Conservation (phyloP, 1,139 yeast species). For the Candida sp. region DNA sequence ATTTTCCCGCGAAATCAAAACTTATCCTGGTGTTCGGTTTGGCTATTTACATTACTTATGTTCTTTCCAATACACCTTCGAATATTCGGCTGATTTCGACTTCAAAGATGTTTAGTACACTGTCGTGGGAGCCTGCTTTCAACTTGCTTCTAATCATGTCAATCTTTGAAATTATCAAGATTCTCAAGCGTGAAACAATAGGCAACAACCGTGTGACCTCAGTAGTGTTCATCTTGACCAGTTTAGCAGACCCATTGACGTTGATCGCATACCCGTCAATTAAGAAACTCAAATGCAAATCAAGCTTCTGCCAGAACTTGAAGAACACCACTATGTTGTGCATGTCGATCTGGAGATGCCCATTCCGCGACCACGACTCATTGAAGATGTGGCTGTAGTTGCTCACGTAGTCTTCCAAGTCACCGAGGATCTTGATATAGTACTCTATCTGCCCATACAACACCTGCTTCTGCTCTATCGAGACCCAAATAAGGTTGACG, state of each 20-base stretch:
- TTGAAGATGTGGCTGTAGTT: conserved; percentile 35
- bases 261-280: conserved; percentile 36
- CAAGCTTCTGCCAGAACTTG: conserved; percentile 44
- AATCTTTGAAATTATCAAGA: conserved; percentile 31
- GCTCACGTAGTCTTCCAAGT: conserved; percentile 62
- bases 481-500: conserved; percentile 62
- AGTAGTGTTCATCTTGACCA: conserved; percentile 37
- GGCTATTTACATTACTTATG: background rate
- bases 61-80: conserved; percentile 40
- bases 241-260: conserved; percentile 9
- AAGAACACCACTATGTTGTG: conserved; percentile 32
- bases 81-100: conserved; percentile 42
- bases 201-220: conserved; percentile 52
- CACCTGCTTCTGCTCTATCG: conserved; percentile 31
- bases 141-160: conserved; percentile 18
- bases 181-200: conserved; percentile 49
- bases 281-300: conserved; percentile 43
- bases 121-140: conserved; percentile 13
- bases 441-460: conserved; percentile 65
- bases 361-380: conserved; percentile 3
- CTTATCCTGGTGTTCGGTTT: background rate
- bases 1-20: too few species aligned
- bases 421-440: conserved; percentile 65
- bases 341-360: conserved; percentile 13
- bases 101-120: conserved; percentile 29